These are phyloP conservation scores for Alectoria sarmentosa DNA, from an alignment of 495 filamentous ascomycete species.

Conservation along the genomic window DNA sequence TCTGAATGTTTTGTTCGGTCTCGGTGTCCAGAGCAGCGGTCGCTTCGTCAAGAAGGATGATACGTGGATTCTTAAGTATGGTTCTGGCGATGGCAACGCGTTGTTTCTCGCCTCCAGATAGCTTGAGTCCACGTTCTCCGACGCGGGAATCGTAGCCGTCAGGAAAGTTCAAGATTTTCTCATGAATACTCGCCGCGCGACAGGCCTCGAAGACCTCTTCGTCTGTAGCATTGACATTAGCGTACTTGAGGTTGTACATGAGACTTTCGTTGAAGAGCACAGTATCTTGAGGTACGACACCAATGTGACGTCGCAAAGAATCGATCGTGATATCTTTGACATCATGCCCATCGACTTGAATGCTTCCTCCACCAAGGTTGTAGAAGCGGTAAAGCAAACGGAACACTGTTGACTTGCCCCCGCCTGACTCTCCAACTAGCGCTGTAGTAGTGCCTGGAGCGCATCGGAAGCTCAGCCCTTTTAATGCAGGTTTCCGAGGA, in stretches of 20 bases:
- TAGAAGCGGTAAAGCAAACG: slow-evolving; percentile 94
- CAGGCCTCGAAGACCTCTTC: slow-evolving; percentile 88
- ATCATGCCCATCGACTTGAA: slow-evolving; percentile 76
- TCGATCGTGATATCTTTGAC: slow-evolving; percentile 85
- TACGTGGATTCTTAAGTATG: slow-evolving; percentile 89
- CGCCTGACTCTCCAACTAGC: slow-evolving; percentile 91
- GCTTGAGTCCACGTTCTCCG: slow-evolving; percentile 84
- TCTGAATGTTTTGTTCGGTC: slow-evolving; percentile 93
- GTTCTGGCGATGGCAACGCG: slow-evolving; percentile 94
- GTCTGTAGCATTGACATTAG: slow-evolving; percentile 76
- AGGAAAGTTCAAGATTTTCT: slow-evolving; percentile 89
- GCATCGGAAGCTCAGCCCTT: slow-evolving; percentile 74
- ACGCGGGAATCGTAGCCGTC: slow-evolving; percentile 90
- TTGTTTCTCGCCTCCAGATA: slow-evolving; percentile 95
- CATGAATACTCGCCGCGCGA: slow-evolving; percentile 87
- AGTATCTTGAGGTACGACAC: slow-evolving; percentile 95
- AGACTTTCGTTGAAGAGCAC: slow-evolving; percentile 94
- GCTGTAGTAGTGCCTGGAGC: slow-evolving; percentile 88
- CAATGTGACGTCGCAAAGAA: slow-evolving; percentile 82
- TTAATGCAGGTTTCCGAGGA: slow-evolving; percentile 73
- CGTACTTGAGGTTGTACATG: slow-evolving; percentile 97
- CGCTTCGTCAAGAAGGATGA: slow-evolving; percentile 94
- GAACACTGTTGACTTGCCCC: slow-evolving; percentile 97
- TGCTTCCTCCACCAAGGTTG: slow-evolving; percentile 67
- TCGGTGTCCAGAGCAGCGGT: slow-evolving; percentile 93